A percentile compares a stretch with the other conserved stretches of the same genome.
Evolutionary conservation across 805 yeast species (phyloP).

Genomic region (Wickerhamiella sergipiensis): DNA sequence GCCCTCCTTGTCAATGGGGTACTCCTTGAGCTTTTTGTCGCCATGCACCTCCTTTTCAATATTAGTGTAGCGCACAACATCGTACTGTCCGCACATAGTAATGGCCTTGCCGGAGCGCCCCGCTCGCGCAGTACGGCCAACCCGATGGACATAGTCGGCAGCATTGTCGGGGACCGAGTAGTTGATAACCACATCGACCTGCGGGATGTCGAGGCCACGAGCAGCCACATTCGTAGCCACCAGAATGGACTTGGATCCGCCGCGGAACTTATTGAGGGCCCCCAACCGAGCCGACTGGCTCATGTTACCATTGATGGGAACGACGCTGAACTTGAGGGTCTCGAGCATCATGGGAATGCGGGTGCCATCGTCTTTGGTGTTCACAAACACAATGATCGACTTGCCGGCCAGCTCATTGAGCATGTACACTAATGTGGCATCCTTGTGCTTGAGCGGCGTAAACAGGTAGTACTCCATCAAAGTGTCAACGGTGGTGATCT

Average conservation of each 20-base stretch:
- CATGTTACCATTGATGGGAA: conserved; percentile 89
- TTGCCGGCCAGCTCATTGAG: conserved; percentile 77
- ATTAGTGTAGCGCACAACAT: conserved; percentile 72
- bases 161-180: conserved; percentile 91
- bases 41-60: conserved; percentile 71
- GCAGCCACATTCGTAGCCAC: conserved; percentile 97
- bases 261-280: conserved; percentile 52
- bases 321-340: conserved; percentile 71
- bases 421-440: conserved; percentile 70
- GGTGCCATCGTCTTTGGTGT: conserved; percentile 93
- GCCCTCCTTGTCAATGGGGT: conserved; percentile 60
- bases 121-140: conserved; percentile 92
- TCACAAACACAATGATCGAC: conserved; percentile 74
- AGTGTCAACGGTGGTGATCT: conserved; percentile 90
- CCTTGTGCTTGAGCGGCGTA: conserved; percentile 84
- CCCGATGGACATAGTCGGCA: conserved; percentile 82
- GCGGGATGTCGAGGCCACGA: conserved; percentile 88
- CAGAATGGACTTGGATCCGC: conserved; percentile 38
- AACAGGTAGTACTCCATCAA: conserved; percentile 78
- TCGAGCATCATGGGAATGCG: conserved; percentile 73
- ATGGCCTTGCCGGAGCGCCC: conserved; percentile 91
- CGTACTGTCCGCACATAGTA: conserved; percentile 87
- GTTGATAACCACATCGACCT: conserved; percentile 84
- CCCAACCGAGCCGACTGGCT: conserved; percentile 79
- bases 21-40: conserved; percentile 67